Conservation (phyloP, 768 basidiomycete genomes). For the Lactifluus hygrophoroides region DNA sequence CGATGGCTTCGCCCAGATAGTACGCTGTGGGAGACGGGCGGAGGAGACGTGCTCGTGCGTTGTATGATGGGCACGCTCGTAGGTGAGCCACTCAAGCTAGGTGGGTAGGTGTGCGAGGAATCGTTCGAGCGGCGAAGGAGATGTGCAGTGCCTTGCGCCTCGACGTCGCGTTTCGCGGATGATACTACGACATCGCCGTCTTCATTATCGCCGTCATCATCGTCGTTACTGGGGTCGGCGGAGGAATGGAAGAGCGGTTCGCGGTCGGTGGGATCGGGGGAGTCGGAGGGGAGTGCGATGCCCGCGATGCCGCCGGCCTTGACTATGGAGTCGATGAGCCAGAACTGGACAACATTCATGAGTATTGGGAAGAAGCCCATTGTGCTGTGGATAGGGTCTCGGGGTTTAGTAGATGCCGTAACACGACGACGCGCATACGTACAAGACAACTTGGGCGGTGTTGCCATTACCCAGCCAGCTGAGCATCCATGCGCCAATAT, state of each 20-base stretch:
- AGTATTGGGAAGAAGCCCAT: constrained; percentile 89
- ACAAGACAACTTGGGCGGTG: constrained; percentile 73
- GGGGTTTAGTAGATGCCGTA: neutral
- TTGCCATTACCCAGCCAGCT: constrained; percentile 67
- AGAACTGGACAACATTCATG: constrained; percentile 90
- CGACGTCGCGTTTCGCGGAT: constrained; percentile 31
- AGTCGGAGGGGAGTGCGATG: constrained; percentile 34
- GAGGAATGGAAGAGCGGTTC: constrained; percentile 52
- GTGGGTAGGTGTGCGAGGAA: constrained; percentile 52
- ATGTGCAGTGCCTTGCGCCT: constrained; percentile 34
- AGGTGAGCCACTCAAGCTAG: constrained; percentile 39
- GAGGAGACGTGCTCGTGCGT: constrained; percentile 23
- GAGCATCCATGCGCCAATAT: constrained; percentile 79
- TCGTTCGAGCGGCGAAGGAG: constrained; percentile 30
- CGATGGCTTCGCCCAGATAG: constrained; percentile 1
- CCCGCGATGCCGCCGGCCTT: constrained; percentile 48
- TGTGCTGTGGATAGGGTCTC: constrained; percentile 37
- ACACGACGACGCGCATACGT: constrained; percentile 27
- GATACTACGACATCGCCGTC: neutral
- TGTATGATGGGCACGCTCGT: constrained; percentile 32
- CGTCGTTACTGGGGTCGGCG: constrained; percentile 32
- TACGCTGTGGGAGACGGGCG: constrained; percentile 1
- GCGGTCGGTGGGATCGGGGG: constrained; percentile 37
- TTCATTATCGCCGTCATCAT: constrained; percentile 17
- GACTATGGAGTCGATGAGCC: constrained; percentile 90